Conservation (phyloP, 2,329 filamentous ascomycete species). For the Stagonosporopsis rhizophila region DNA sequence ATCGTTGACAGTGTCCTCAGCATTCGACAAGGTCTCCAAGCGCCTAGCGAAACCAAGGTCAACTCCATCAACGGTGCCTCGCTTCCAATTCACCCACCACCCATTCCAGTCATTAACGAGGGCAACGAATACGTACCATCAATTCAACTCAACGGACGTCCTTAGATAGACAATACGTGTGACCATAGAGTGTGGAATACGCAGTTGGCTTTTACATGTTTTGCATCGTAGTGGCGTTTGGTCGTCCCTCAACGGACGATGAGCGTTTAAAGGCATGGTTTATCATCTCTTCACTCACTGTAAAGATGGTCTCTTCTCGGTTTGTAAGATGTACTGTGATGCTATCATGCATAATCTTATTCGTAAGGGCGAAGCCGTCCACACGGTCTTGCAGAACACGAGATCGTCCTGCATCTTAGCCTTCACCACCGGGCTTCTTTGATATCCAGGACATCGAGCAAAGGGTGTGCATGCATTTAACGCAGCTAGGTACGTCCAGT, state of each 20-base stretch:
- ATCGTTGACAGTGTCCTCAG: slow-evolving; percentile 95
- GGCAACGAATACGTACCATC: slow-evolving; percentile 4
- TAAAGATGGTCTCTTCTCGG: neutral
- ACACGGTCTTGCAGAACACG: too few relatives aligned
- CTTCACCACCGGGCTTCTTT: too few relatives aligned
- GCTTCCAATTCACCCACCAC: slow-evolving; percentile 3
- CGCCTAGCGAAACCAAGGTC: slow-evolving; percentile 4
- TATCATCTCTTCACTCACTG: neutral
- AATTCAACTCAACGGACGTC: slow-evolving; percentile 5
- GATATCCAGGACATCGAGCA: neutral
- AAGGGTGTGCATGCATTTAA: neutral
- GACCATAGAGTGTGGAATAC: neutral
- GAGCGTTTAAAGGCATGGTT: neutral
- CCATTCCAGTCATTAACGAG: slow-evolving; percentile 9
- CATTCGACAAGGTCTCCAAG: slow-evolving; percentile 88
- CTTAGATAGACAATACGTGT: neutral
- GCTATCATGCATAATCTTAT: neutral
- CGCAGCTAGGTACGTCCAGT: neutral
- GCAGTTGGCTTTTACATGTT: neutral
- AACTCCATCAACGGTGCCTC: neutral
- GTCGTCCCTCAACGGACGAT: slow-evolving; percentile 6
- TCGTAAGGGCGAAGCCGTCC: too few relatives aligned
- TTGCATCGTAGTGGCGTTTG: slow-evolving; percentile 2
- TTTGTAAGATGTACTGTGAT: neutral
- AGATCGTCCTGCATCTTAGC: too few relatives aligned